These are phyloP conservation scores for Alliaria petiolata DNA, from an alignment of 345 rosid genomes.

Conservation along the genomic window DNA sequence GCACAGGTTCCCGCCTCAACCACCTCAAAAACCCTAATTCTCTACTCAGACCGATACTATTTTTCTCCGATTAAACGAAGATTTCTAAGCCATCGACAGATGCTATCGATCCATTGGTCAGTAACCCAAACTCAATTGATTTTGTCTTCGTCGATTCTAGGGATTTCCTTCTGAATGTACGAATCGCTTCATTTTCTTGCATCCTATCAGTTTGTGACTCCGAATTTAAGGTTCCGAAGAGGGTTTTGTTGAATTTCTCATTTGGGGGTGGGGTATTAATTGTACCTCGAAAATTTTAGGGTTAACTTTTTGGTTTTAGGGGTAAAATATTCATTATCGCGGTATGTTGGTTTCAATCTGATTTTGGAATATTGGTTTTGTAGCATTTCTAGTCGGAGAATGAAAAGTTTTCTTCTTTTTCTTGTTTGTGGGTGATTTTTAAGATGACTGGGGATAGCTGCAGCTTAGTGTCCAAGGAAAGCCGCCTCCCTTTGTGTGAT, in stretches of 20 bases:
- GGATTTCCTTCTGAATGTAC: neutral
- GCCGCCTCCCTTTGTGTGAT: slow-evolving; percentile 50
- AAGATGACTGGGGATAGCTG: slow-evolving; percentile 54
- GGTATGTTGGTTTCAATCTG: neutral
- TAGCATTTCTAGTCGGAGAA: no score
- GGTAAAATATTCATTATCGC: neutral
- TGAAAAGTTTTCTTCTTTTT: neutral
- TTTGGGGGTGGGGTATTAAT: neutral
- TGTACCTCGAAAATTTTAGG: neutral
- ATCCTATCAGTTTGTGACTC: neutral
- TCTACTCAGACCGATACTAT: neutral
- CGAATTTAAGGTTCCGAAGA: neutral
- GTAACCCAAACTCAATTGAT: neutral
- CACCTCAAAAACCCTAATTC: slow-evolving; percentile 8
- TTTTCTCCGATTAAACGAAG: neutral
- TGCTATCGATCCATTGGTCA: slow-evolving; percentile 22
- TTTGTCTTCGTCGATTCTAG: neutral
- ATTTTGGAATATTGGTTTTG: neutral
- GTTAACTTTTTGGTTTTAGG: neutral
- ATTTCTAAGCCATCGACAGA: neutral
- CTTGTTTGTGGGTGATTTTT: neutral
- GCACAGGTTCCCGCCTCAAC: slow-evolving; percentile 51
- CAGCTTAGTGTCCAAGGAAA: slow-evolving; percentile 24
- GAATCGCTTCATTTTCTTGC: slow-evolving; percentile 5
- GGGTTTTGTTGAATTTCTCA: slow-evolving; percentile 6